Percentiles rank a stretch among this genome's conserved stretches.
Conservation (phyloP, 2,329 filamentous ascomycete genomes). For the Drechslerella coelobrocha region DNA sequence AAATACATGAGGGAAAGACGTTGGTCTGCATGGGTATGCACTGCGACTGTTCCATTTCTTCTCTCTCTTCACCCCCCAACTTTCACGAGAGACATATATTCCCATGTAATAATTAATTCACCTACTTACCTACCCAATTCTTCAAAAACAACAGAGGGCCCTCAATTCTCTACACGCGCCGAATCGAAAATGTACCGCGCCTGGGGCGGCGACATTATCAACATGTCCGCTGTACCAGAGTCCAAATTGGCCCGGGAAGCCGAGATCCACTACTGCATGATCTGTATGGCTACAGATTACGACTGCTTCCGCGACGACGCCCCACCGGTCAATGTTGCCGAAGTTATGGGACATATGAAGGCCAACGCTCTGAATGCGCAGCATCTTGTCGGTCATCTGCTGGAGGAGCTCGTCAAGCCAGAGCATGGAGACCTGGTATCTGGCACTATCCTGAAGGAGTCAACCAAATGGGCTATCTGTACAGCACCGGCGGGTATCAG, state of each 20-base stretch:
- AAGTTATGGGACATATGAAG: slow-evolving; percentile 97
- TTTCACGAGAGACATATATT: background rate
- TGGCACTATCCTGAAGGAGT: slow-evolving; percentile 81
- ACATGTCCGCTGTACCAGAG: slow-evolving; percentile 96
- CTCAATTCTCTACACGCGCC: slow-evolving; percentile 94
- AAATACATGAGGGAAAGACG: slow-evolving; percentile 81
- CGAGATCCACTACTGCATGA: slow-evolving; percentile 96
- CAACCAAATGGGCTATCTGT: slow-evolving; percentile 80
- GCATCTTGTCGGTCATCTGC: slow-evolving; percentile 80
- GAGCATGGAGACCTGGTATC: slow-evolving; percentile 77
- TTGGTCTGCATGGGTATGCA: slow-evolving; percentile 86
- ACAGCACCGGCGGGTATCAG: slow-evolving; percentile 78
- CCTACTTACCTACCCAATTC: background rate
- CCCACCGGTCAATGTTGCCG: slow-evolving; percentile 78
- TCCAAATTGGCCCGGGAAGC: slow-evolving; percentile 95
- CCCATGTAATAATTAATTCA: slow-evolving; percentile 1
- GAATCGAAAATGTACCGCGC: slow-evolving; percentile 93
- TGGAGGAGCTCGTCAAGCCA: slow-evolving; percentile 81
- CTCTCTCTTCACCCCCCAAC: too few relatives aligned
- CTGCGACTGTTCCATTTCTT: slow-evolving; percentile 25
- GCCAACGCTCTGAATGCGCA: slow-evolving; percentile 88
- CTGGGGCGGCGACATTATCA: slow-evolving; percentile 94
- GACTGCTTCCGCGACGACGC: slow-evolving; percentile 77
- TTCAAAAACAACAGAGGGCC: slow-evolving; percentile 72
- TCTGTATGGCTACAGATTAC: slow-evolving; percentile 99